A percentile compares a stretch with the other conserved stretches of the same genome.
Conservation (phyloP, 75 land plant species). For the Cupressus sempervirens region DNA sequence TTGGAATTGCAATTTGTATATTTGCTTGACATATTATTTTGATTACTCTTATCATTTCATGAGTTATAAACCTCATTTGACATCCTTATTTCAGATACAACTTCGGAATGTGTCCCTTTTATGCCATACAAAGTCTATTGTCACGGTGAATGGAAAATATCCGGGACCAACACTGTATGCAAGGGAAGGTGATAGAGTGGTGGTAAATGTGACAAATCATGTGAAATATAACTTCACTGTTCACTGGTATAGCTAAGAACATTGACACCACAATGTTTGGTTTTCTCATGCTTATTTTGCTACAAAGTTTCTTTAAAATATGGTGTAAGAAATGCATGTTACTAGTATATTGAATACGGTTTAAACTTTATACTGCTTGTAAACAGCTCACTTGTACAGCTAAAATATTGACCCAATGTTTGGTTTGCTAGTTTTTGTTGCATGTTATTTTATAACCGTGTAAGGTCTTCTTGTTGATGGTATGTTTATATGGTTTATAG, state of each 20-base stretch:
- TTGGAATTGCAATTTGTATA: not conserved
- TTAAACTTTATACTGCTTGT: constrained; percentile 30
- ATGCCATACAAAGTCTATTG: constrained; percentile 38
- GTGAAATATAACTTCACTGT: constrained; percentile 62
- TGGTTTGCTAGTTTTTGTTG: not conserved
- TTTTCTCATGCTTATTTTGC: not conserved
- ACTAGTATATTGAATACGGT: not conserved
- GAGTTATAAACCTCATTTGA: not conserved
- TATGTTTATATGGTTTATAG: constrained; percentile 21
- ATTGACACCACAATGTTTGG: not conserved
- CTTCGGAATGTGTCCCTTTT: constrained; percentile 30
- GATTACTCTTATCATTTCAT: not conserved
- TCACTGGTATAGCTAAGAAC: constrained; percentile 51
- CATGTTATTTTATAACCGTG: too few relatives aligned
- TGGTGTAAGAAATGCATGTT: not conserved
- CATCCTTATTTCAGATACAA: constrained; percentile 31
- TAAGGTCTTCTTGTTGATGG: not conserved
- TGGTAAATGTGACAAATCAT: constrained; percentile 55
- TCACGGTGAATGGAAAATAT: constrained; percentile 42
- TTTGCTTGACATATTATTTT: not conserved
- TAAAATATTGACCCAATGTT: not conserved
- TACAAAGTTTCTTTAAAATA: not conserved
- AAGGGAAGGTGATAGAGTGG: constrained; percentile 51
- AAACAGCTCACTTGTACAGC: constrained; percentile 66
- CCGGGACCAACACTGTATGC: constrained; percentile 55